phyloP scores from a whole-genome alignment of 805 yeast genomes.

The Wickerhamiella shivajii region DNA sequence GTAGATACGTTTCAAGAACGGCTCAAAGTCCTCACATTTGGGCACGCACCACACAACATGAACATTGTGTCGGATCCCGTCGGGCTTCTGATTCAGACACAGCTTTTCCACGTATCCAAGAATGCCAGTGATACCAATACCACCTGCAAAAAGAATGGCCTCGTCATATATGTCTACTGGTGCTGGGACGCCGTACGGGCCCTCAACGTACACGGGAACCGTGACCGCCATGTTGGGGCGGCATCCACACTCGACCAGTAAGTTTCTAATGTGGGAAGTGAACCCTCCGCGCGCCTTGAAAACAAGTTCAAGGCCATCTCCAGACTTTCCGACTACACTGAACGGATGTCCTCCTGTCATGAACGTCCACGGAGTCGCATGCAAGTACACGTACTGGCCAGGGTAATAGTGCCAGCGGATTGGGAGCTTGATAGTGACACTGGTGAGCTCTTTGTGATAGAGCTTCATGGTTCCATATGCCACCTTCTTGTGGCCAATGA shows the following conservation, averaged over 20 bases:
- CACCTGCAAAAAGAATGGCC: slow-evolving; percentile 44
- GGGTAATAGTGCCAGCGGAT: slow-evolving; percentile 40
- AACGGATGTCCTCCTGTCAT: slow-evolving; percentile 57
- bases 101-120: slow-evolving; percentile 31
- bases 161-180: slow-evolving; percentile 36
- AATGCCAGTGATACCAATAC: slow-evolving; percentile 49
- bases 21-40: slow-evolving; percentile 20
- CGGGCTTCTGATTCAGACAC: slow-evolving; percentile 11
- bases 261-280: slow-evolving; percentile 29
- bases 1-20: slow-evolving; percentile 16
- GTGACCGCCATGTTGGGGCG: slow-evolving; percentile 23
- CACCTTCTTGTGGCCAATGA: slow-evolving; percentile 20
- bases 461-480: slow-evolving; percentile 29
- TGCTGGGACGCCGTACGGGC: slow-evolving; percentile 40
- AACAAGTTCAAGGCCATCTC: slow-evolving; percentile 32
- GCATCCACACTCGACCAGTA: slow-evolving; percentile 23
- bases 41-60: slow-evolving; percentile 15
- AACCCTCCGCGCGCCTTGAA: slow-evolving; percentile 41
- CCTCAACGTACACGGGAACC: slow-evolving; percentile 39
- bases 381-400: slow-evolving; percentile 50
- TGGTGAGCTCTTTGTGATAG: slow-evolving; percentile 33
- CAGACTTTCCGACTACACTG: slow-evolving; percentile 33
- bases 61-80: slow-evolving; percentile 14
- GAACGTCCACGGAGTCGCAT: slow-evolving; percentile 32
- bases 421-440: slow-evolving; percentile 37